Evolutionary conservation across 169 alveolate species (phyloP).

Genomic region (Perkinsus chesapeaki): DNA sequence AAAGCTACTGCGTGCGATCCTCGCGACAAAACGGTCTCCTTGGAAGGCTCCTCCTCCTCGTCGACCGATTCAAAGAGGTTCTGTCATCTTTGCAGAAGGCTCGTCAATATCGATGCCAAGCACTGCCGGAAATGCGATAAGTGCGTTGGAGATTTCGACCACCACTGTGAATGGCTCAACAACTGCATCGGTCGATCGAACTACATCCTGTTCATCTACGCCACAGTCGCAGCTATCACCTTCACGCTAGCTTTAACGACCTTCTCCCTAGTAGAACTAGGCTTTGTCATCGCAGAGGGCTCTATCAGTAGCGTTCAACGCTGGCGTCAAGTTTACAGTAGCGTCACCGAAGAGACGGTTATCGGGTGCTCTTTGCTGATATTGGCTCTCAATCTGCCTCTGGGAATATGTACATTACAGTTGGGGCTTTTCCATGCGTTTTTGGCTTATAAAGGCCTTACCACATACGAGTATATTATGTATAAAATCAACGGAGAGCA

Average conservation of each 20-base stretch:
- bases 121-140: conserved; percentile 50
- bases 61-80: too few relatives aligned
- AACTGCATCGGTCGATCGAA: conserved; percentile 50
- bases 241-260: neutral
- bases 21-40: neutral
- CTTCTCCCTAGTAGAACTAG: neutral
- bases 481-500: neutral
- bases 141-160: conserved; percentile 52
- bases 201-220: conserved; percentile 6
- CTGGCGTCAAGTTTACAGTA: neutral
- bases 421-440: conserved; percentile 37
- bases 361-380: neutral
- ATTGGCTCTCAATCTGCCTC: conserved; percentile 21
- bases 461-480: conserved; percentile 43
- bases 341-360: neutral
- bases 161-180: conserved; percentile 56
- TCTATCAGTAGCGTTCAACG: neutral
- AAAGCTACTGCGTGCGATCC: neutral
- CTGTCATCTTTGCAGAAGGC: neutral
- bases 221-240: neutral
- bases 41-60: neutral
- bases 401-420: conserved; percentile 19
- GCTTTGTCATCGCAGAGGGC: neutral
- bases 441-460: conserved; percentile 35
- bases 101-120: conserved; percentile 21